Evolutionary conservation across 192 early-diverging fungal genomes (phyloP).

Genomic region (Entophlyctis luteolus): DNA sequence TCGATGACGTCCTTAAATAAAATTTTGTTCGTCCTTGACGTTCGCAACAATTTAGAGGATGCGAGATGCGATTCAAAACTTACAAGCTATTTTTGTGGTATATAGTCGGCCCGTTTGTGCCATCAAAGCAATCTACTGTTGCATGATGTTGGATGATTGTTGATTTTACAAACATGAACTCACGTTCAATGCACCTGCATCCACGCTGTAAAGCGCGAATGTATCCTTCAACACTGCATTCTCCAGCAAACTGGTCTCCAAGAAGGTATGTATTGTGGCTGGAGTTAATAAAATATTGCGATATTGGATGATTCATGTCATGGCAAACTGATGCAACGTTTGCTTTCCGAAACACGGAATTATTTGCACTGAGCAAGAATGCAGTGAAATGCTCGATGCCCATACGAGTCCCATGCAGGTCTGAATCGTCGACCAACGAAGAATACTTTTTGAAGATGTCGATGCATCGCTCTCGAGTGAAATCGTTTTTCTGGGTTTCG

Average conservation of each 20-base stretch:
- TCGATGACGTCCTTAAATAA: constrained; percentile 78
- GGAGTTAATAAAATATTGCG: constrained; percentile 78
- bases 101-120: constrained; percentile 71
- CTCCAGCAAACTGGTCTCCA: constrained; percentile 75
- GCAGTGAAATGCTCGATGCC: constrained; percentile 62
- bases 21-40: constrained; percentile 65
- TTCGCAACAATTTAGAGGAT: neutral
- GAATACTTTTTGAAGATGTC: constrained; percentile 58
- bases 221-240: constrained; percentile 80
- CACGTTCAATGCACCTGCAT: constrained; percentile 82
- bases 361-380: constrained; percentile 63
- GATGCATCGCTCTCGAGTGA: constrained; percentile 43
- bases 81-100: constrained; percentile 82
- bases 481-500: constrained; percentile 46
- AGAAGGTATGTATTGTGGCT: constrained; percentile 90
- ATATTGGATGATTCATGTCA: constrained; percentile 67
- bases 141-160: neutral
- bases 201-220: constrained; percentile 80
- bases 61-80: constrained; percentile 16
- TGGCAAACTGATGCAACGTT: constrained; percentile 50
- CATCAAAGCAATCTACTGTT: constrained; percentile 88
- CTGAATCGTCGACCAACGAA: constrained; percentile 1
- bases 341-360: constrained; percentile 50
- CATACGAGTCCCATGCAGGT: constrained; percentile 37
- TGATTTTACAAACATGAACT: constrained; percentile 10